Evolutionary conservation across 208 protist genomes (phyloP).

Genomic region (Trypanosoma congolense): DNA sequence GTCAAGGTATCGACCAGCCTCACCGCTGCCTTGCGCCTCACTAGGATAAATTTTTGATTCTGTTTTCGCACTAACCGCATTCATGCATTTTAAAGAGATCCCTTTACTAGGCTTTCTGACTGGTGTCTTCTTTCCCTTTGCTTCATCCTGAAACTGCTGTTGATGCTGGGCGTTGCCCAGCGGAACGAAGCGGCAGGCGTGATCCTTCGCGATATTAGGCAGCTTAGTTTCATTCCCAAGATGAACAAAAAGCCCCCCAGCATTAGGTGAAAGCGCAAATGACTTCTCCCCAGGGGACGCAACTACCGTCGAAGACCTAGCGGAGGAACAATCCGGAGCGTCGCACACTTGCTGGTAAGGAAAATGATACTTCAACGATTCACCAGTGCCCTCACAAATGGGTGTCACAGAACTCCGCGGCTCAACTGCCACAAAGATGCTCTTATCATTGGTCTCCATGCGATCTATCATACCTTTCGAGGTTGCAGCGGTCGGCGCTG

Average conservation of each 20-base stretch:
- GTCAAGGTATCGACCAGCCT: not conserved
- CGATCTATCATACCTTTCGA: no score
- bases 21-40: not conserved
- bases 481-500: no score
- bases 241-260: not conserved
- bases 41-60: not conserved
- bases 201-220: not conserved
- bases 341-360: no score
- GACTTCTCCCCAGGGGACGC: not conserved
- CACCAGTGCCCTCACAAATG: no score
- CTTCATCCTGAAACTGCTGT: not conserved
- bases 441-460: no score
- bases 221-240: not conserved
- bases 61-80: no score
- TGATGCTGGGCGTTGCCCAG: not conserved
- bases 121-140: not conserved
- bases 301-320: not conserved
- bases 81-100: no score
- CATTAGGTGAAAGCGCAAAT: not conserved
- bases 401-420: no score
- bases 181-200: not conserved
- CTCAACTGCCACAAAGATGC: no score
- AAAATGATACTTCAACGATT: no score
- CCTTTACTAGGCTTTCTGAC: no score
- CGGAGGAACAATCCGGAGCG: no score